Evolutionary conservation across 257 asterid species (phyloP), one percentile per base, ranked within the genome.

Genomic region (Leptodermis oblonga): DNA sequence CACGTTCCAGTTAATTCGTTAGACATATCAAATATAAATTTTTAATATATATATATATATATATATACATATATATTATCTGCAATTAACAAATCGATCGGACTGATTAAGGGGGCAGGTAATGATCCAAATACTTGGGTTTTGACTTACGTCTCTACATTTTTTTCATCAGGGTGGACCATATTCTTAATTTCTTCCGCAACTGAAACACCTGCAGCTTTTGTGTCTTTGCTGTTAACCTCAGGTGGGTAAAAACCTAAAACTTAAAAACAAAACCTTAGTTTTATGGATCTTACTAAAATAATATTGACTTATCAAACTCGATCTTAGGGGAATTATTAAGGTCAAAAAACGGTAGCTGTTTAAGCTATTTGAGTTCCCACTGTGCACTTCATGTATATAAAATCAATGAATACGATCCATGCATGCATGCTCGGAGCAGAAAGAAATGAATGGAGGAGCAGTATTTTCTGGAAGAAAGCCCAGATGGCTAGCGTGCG

Each of bases 101-200:
- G 67, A 59, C 73, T 67, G 65, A 54, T 17, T 20, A 39, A 49
- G 37, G 70, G 76, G 77, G 72, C 78, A 77, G 77, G 79, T 76
- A 72, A 75, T 68, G 58, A 70, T 53, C 74, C 79, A 81, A 79
- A 74, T 10, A 3, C 51, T 76, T 81, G 82, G 86, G 62, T 67
- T 42, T 79, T 83, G 88, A 83, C 86, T 86, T 79, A 13, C 22
- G 67, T 37, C 49, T 62, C 67, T 62, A n/a, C 45, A n/a, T 33
- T 36, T n/a, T n/a, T n/a, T 68, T 73, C 64, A 67, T 59, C 56
- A 59, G 51, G 17, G 68, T 68, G 79, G 78, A 63, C 71, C 80
- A 65, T 62, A 1, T 58, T 1, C 31, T 60, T 22, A 33, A 61
- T 25, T 70, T 53, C 67, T n/a, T 53, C 42, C 54, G 60, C 66